Conservation (phyloP, 331 rosid genomes). For the Quercus lobata region DNA sequence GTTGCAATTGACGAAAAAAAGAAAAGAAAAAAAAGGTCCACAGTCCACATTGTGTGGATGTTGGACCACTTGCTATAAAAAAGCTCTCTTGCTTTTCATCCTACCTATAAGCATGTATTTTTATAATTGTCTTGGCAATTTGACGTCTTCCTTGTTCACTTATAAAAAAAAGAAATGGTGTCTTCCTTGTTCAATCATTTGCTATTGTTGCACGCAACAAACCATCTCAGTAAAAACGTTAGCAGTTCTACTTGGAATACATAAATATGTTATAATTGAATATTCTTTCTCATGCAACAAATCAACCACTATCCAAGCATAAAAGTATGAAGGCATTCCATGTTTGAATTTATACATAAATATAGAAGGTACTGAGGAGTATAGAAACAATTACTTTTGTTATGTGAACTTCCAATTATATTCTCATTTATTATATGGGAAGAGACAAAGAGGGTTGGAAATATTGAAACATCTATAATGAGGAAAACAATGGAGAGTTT, state of each 20-base stretch:
- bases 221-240: background rate
- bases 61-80: background rate
- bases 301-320: background rate
- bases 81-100: background rate
- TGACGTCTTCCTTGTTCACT: background rate
- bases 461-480: background rate
- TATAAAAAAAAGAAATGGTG: background rate
- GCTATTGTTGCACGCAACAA: background rate
- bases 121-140: background rate
- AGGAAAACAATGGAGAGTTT: background rate
- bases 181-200: background rate
- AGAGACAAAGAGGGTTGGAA: background rate
- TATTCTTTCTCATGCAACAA: background rate
- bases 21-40: background rate
- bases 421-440: background rate
- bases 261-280: background rate
- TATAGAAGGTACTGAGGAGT: background rate
- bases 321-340: background rate
- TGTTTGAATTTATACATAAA: background rate
- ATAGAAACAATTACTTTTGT: background rate
- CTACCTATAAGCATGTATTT: background rate
- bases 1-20: background rate
- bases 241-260: background rate
- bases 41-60: too few species aligned
- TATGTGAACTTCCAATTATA: background rate